Evolutionary conservation across 1,139 yeast genomes (phyloP), one percentile per base, ranked within the genome.

Genomic region (Taphrina flavorubra): DNA sequence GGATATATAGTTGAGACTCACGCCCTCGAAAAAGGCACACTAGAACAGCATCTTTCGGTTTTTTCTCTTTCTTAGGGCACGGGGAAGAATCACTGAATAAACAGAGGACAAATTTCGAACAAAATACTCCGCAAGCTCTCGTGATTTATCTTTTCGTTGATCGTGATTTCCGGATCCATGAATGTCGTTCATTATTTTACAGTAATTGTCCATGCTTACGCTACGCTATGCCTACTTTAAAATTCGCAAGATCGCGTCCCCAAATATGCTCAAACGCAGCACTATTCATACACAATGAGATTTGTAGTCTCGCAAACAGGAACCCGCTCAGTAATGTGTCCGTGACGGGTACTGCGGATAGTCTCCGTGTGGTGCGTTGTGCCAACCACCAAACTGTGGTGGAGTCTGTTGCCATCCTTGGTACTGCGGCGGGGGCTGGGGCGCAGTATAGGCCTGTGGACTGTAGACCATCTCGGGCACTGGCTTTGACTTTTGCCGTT

Each of bases 21-120:
- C 59, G 55, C 67, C 67, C 13, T 63, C 67, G 16, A 63, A 63
- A 39, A 63, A 63, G 47, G 36, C 55, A n/a, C 61, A 53, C 16
- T 44, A n/a, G 31, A 25, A 2, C 31, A 25, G 31, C 31, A 25
- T 25, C n/a, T n/a, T n/a, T n/a, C n/a, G n/a, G n/a, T 25, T 4
- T 25, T 25, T 25, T 2, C 31, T 25, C 31, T 25, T 25, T n/a
- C n/a, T n/a, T 25, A 4, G 31, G 31, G 4, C 31, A 25, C 31
- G 31, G 31, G 4, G 31, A 4, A 25, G n/a, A 25, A 25, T 25
- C 31, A 25, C 31, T 25, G 31, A 25, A 25, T 1, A 25, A 25
- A 25, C 31, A 25, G 4, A 25, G 4, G 4, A 4, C 2, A 2
- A 25, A 25, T 25, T 4, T 25, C 4, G 31, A 25, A 25, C 31